Evolutionary conservation across 2,329 filamentous ascomycete species (phyloP).

Genomic region (Fusarium sp.): DNA sequence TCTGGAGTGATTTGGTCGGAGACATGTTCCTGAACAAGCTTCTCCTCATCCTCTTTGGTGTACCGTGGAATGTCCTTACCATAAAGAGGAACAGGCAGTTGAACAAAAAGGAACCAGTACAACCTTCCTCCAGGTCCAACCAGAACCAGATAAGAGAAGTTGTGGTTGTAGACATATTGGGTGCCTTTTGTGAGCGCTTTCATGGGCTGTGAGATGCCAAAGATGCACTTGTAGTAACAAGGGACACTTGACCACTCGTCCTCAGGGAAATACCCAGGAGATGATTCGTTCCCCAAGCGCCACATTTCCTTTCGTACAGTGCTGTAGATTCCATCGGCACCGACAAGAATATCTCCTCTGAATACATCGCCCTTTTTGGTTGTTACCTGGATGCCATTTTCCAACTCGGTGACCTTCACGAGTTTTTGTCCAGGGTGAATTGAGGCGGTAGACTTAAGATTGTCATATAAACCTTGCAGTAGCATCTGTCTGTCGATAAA

Average conservation of each 20-base stretch:
- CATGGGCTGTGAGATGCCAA: neutral
- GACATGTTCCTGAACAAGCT: neutral
- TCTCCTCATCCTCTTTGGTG: neutral
- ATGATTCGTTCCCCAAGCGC: constrained; percentile 14
- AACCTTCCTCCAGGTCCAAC: constrained; percentile 3
- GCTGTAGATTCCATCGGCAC: constrained; percentile 59
- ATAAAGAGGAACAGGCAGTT: neutral
- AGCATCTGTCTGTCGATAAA: constrained; percentile 56
- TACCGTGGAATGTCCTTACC: neutral
- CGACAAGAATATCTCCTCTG: constrained; percentile 53
- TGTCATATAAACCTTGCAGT: constrained; percentile 51
- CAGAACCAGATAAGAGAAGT: neutral
- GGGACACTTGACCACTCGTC: constrained; percentile 29
- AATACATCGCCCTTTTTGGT: constrained; percentile 28
- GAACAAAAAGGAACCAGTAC: constrained; percentile 13
- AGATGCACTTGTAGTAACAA: constrained; percentile 22
- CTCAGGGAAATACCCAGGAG: constrained; percentile 7
- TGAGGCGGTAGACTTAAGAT: constrained; percentile 48
- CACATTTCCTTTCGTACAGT: constrained; percentile 51
- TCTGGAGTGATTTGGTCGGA: neutral
- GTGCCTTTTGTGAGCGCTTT: neutral
- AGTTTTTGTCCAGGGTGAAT: constrained; percentile 38
- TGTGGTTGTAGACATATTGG: neutral
- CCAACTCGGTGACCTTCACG: neutral
- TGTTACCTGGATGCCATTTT: neutral